Base-by-base conservation (phyloP, 2,329 filamentous ascomycete species). In the Malbranchea zuffiana region DNA sequence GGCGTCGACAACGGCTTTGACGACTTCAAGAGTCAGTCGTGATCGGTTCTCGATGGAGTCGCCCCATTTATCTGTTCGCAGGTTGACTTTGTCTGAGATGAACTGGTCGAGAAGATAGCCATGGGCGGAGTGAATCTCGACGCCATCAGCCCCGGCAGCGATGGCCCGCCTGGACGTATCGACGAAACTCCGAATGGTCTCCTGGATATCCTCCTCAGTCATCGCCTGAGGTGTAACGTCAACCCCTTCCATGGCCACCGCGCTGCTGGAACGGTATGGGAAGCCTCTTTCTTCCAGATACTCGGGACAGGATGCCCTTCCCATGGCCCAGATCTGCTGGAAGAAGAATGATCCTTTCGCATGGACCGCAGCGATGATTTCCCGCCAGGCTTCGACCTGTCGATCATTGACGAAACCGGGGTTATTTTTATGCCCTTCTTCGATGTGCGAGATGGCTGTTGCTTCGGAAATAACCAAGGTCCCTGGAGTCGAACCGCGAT, bases 341-440 rank as follows among this genome's bases (percentile, higher is more conserved):
- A 66, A 80, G 35, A 81, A 74, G 50, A 65, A 73, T 12, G 65
- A 69, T 4, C 71, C 71, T 47, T 77, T 77, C 15, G 62, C 62
- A 51, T 83, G 79, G 0, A 82, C 74, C 1, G 69, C 71, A 17
- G 74, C 67, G 2, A 71, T 75, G 27, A 82, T 60, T 10, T 65
- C 57, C 43, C 68, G 72, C 78, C 78, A 82, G 0, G 62, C 69
- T 1, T 62, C 63, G 27, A 78, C 63, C 41, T 80, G 74, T n/a
- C 62, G 65, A 0, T 65, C 55, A 13, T 53, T 69, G 49, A 65
- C 78, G 48, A 78, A 72, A 17, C 74, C 75, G 0, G 78, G 75
- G 1, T 69, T 62, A 43, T 72, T 69, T 25, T 56, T 55, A 45
- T 65, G 68, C 27, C 68, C 64, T 30, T 67, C 66, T 25, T 58